Evolutionary conservation across 805 yeast genomes (phyloP).

Genomic region (Wickerhamomyces ciferrii): DNA sequence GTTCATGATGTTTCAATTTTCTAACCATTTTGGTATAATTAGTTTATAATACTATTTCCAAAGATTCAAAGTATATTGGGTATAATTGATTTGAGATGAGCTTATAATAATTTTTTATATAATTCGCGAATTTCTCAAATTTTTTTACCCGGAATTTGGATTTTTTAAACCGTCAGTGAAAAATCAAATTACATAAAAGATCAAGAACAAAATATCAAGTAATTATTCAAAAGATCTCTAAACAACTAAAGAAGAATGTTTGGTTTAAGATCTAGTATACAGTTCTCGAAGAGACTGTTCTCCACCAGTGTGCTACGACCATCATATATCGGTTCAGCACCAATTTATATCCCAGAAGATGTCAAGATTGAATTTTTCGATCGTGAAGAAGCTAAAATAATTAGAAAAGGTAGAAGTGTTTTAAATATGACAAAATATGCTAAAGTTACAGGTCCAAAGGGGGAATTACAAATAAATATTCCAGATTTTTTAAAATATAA

Average conservation of each 20-base stretch:
- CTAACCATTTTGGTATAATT: constrained; percentile 60
- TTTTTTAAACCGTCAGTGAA: neutral
- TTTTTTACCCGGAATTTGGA: neutral
- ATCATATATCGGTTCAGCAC: constrained; percentile 79
- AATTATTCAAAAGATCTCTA: too few species aligned
- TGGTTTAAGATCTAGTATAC: constrained; percentile 2
- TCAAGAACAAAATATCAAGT: too few species aligned
- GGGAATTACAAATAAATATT: constrained; percentile 53
- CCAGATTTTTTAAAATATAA: constrained; percentile 63
- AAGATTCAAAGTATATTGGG: too few species aligned
- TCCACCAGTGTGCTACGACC: constrained; percentile 23
- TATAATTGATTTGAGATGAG: neutral
- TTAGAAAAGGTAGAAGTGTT: constrained; percentile 62
- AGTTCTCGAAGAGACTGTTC: constrained; percentile 24
- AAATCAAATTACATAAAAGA: neutral
- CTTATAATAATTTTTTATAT: neutral
- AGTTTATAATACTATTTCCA: too few species aligned
- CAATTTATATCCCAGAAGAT: constrained; percentile 62
- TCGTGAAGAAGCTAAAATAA: constrained; percentile 49
- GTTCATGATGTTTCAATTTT: constrained; percentile 89
- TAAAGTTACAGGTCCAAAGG: constrained; percentile 73
- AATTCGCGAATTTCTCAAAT: neutral
- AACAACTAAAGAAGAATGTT: neutral
- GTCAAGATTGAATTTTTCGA: constrained; percentile 44
- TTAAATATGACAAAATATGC: constrained; percentile 54